phyloP scores from a whole-genome alignment of 495 filamentous ascomycete genomes.

The Amphirosellinia nigrospora region DNA sequence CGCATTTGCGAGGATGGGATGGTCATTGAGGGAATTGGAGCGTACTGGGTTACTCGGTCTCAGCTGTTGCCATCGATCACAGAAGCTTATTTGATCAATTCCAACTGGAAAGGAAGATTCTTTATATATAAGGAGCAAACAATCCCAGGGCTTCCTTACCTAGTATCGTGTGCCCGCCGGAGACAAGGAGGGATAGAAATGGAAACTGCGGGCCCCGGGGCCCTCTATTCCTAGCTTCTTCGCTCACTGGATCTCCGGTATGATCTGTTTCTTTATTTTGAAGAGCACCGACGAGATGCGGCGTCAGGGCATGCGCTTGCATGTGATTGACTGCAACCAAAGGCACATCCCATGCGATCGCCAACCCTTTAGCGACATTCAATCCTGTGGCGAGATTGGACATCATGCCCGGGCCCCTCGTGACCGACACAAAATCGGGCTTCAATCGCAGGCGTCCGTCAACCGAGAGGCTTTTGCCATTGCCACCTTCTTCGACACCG shows the following conservation, averaged over 20 bases:
- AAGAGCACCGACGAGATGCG: slow-evolving; percentile 75
- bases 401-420: slow-evolving; percentile 88
- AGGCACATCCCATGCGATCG: slow-evolving; percentile 80
- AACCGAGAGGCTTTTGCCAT: slow-evolving; percentile 26
- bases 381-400: slow-evolving; percentile 75
- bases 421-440: slow-evolving; percentile 85
- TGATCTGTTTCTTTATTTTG: slow-evolving; percentile 16
- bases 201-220: slow-evolving; percentile 62
- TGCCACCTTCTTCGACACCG: slow-evolving; percentile 17
- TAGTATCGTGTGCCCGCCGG: slow-evolving; percentile 90
- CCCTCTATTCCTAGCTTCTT: neutral
- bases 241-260: neutral
- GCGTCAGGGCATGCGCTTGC: slow-evolving; percentile 93
- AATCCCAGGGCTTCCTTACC: neutral
- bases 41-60: slow-evolving; percentile 50
- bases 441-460: slow-evolving; percentile 47
- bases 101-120: neutral
- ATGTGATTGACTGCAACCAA: slow-evolving; percentile 92
- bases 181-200: slow-evolving; percentile 88
- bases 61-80: neutral
- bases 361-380: slow-evolving; percentile 86
- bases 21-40: slow-evolving; percentile 65
- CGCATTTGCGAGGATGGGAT: slow-evolving; percentile 73
- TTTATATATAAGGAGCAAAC: neutral
- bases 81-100: neutral